Evolutionary conservation across 2,329 filamentous ascomycete genomes (phyloP).

Genomic region (Akanthomyces muscarius): DNA sequence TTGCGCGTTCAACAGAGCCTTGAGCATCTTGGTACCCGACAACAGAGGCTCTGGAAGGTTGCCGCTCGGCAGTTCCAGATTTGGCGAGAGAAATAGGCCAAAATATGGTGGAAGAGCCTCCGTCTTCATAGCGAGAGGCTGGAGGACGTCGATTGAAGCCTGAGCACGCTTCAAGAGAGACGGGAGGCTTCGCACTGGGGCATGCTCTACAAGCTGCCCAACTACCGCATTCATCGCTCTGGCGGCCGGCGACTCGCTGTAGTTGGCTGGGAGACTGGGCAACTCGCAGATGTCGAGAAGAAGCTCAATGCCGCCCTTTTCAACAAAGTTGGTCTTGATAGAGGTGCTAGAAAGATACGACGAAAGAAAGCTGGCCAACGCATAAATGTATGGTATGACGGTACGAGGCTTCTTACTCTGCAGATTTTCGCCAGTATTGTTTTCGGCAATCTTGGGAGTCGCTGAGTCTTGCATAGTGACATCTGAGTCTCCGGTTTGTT

Average conservation of each 20-base stretch:
- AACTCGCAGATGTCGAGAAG: constrained; percentile 80
- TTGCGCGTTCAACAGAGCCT: constrained; percentile 73
- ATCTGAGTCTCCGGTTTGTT: constrained; percentile 46
- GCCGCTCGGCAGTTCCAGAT: constrained; percentile 31
- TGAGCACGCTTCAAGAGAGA: constrained; percentile 74
- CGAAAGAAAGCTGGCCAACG: constrained; percentile 69
- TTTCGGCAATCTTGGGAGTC: constrained; percentile 1
- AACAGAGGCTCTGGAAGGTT: constrained; percentile 39
- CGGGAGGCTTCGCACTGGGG: constrained; percentile 75
- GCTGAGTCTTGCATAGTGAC: constrained; percentile 62
- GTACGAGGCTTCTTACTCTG: constrained; percentile 27
- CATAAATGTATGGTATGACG: constrained; percentile 68
- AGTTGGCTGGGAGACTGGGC: constrained; percentile 66
- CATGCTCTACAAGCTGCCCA: constrained; percentile 73
- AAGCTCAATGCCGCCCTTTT: constrained; percentile 74
- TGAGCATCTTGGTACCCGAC: constrained; percentile 74
- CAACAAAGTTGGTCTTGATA: constrained; percentile 70
- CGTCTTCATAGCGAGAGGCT: constrained; percentile 55
- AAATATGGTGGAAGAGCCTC: constrained; percentile 64
- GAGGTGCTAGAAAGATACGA: constrained; percentile 70
- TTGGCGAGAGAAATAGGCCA: constrained; percentile 56
- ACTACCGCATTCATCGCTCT: constrained; percentile 71
- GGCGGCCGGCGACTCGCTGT: constrained; percentile 59
- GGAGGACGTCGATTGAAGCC: constrained; percentile 61
- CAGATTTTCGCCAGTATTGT: constrained; percentile 18